Evolutionary conservation across 1,284 basidiomycete genomes (phyloP).

Genomic region (Malassezia pachydermatis): DNA sequence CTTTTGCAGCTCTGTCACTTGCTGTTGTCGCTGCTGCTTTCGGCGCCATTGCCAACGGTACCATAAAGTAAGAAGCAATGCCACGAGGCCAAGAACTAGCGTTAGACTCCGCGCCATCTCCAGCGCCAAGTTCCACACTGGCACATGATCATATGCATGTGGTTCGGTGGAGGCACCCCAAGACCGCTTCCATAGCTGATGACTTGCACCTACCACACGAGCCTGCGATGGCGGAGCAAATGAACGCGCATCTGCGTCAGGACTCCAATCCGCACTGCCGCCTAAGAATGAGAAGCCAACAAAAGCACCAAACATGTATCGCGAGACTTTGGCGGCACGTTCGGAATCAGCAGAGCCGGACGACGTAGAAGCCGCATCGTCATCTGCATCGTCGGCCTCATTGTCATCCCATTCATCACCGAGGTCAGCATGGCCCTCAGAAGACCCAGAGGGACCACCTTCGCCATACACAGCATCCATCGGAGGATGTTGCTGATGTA

Average conservation of each 20-base stretch:
- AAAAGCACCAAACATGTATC: slow-evolving; percentile 43
- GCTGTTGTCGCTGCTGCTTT: background rate
- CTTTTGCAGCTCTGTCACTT: slow-evolving; percentile 1
- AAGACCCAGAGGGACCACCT: slow-evolving; percentile 10
- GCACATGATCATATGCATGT: slow-evolving; percentile 30
- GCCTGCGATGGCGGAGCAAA: slow-evolving; percentile 18
- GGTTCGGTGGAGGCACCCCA: slow-evolving; percentile 12
- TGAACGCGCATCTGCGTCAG: background rate
- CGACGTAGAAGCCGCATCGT: slow-evolving; percentile 27
- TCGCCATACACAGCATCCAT: slow-evolving; percentile 1
- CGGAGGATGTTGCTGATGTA: slow-evolving; percentile 6
- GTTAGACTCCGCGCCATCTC: slow-evolving; percentile 30
- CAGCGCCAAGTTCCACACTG: slow-evolving; percentile 27
- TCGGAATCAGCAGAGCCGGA: slow-evolving; percentile 15
- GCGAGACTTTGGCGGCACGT: slow-evolving; percentile 19
- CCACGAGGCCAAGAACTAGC: slow-evolving; percentile 24
- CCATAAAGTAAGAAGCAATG: slow-evolving; percentile 21
- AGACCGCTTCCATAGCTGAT: slow-evolving; percentile 38
- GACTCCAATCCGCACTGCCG: slow-evolving; percentile 21
- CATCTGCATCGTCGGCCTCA: slow-evolving; percentile 19
- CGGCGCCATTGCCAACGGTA: slow-evolving; percentile 2
- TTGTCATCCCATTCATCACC: slow-evolving; percentile 25
- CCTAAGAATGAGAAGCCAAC: slow-evolving; percentile 38
- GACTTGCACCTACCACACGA: slow-evolving; percentile 34
- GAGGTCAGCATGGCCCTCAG: slow-evolving; percentile 12